phyloP scores from a whole-genome alignment of 2,329 filamentous ascomycete genomes.

The Pseudogymnoascus verrucosus region DNA sequence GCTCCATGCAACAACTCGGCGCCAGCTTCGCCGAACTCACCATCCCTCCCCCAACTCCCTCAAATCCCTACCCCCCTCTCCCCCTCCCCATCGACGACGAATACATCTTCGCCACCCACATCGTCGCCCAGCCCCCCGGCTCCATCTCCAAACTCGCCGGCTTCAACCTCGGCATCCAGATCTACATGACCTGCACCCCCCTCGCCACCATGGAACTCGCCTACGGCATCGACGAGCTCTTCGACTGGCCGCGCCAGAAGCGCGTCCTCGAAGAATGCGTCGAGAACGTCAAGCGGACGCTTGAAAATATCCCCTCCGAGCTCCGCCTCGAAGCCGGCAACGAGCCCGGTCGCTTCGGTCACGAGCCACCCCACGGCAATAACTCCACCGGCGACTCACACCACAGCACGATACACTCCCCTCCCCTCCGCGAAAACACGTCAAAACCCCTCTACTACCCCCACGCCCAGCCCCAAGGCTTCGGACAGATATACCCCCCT shows the following conservation, averaged over 20 bases:
- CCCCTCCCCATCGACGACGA: conserved; percentile 79
- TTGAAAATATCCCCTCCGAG: conserved; percentile 60
- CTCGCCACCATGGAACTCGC: conserved; percentile 74
- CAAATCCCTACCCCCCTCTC: conserved; percentile 68
- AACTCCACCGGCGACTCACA: neutral
- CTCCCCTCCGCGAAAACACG: conserved; percentile 23
- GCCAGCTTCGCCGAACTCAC: conserved; percentile 62
- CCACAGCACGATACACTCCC: neutral
- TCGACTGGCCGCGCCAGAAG: conserved; percentile 70
- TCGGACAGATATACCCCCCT: neutral
- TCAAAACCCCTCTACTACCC: conserved; percentile 21
- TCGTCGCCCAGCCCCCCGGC: conserved; percentile 61
- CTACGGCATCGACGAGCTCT: conserved; percentile 69
- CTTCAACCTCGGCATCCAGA: conserved; percentile 71
- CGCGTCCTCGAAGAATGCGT: conserved; percentile 64
- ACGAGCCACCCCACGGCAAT: neutral
- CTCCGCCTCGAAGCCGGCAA: conserved; percentile 45
- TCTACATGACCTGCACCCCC: conserved; percentile 74
- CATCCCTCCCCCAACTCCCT: conserved; percentile 68
- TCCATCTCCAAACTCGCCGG: conserved; percentile 65
- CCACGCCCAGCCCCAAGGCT: neutral
- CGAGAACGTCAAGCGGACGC: conserved; percentile 58
- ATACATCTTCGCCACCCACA: conserved; percentile 63
- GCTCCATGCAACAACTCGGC: conserved; percentile 71
- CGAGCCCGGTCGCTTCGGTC: conserved; percentile 34